Evolutionary conservation across 495 filamentous ascomycete species (phyloP), one percentile per base, ranked within the genome.

Genomic region (Pseudevernia furfuracea): DNA sequence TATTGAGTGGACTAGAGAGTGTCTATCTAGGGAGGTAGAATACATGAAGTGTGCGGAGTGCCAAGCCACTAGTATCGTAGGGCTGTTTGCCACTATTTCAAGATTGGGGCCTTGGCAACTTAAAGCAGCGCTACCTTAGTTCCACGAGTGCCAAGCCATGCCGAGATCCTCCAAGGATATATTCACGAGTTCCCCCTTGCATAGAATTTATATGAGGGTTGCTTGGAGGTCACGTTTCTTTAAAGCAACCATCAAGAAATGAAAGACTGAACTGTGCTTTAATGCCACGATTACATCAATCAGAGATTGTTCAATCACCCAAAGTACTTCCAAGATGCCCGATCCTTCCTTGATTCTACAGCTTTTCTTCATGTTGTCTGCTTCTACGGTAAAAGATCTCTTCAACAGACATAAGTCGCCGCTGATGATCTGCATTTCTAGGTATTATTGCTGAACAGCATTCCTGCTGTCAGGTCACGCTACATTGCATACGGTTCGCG

Each of bases 401-500:
- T 39, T 30, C n/a, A 15, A 55, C 36, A 17, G 17, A 2, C 32
- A 4, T 56, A 19, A 14, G 23, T n/a, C 39, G 14, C 21, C 4
- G n/a, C 60, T 59, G 44, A 62, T 60, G 1, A n/a, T 43, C 8
- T 36, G 1, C 17, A 17, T 41, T 60, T 48, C 49, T 73, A 87
- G 84, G 78, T 84, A n/a, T 65, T 87, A 32, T 71, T 82, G 34
- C 73, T 83, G 58, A 79, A 76, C 69, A 71, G 79, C 64, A 70
- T 80, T n/a, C 75, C 81, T 41, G 65, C 78, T n/a, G 69, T 87
- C 30, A 77, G 74, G 59, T 66, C 69, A 53, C 83, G 84, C 52
- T 85, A 86, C 71, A 72, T 88, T 38, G 69, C 75, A 44, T 88
- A 87, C 71, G 85, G 85, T 57, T 74, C 83, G 28, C 81, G 85